phyloP scores from a whole-genome alignment of 352 stramenopile genomes.

The Blastocystis sp. region DNA sequence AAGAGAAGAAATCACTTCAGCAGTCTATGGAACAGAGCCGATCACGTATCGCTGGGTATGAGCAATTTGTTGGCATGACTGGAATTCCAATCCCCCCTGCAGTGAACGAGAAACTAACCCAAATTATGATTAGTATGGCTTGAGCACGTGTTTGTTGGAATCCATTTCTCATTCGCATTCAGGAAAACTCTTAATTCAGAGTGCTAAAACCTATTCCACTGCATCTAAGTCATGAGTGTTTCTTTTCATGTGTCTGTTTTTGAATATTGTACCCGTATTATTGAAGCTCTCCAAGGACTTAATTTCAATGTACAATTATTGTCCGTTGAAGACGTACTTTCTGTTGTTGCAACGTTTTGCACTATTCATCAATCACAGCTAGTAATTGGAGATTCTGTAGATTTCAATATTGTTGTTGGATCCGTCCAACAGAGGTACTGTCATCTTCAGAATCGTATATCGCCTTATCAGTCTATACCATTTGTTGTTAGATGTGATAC shows the following conservation, averaged over 20 bases:
- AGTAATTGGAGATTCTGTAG: too few species aligned
- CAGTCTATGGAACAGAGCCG: slow-evolving; percentile 16
- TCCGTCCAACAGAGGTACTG: too few species aligned
- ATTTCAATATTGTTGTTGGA: too few species aligned
- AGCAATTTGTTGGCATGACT: slow-evolving; percentile 5
- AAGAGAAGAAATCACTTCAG: slow-evolving; percentile 15
- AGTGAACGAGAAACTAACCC: slow-evolving; percentile 40
- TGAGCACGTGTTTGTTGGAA: not conserved
- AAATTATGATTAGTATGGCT: slow-evolving; percentile 44
- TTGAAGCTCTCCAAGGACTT: not conserved
- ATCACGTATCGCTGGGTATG: not conserved
- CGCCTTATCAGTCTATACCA: too few species aligned
- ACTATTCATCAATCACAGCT: too few species aligned
- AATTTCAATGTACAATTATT: not conserved
- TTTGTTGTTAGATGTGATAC: too few species aligned
- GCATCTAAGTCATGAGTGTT: not conserved
- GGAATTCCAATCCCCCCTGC: not conserved
- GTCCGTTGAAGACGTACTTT: too few species aligned
- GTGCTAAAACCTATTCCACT: too few species aligned
- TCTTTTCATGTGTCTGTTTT: not conserved
- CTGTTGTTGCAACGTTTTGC: too few species aligned
- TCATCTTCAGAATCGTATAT: too few species aligned
- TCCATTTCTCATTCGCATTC: not conserved
- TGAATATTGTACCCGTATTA: not conserved
- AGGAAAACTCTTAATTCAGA: too few species aligned